These are phyloP conservation scores for Metschnikowia proteae DNA, from an alignment of 805 yeast genomes.

Conservation along the genomic window DNA sequence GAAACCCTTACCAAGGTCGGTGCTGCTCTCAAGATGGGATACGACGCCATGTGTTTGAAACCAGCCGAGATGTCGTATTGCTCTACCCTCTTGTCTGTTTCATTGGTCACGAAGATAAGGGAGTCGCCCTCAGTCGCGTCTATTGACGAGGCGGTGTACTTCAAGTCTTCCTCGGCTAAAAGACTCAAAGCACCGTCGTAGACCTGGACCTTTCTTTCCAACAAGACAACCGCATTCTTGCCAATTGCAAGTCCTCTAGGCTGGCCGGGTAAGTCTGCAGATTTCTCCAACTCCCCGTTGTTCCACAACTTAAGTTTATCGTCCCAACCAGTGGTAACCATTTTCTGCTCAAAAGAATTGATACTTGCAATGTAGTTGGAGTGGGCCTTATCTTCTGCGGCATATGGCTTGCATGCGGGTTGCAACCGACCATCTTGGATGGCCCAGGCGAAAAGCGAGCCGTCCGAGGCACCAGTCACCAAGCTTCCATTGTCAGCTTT, in stretches of 20 bases:
- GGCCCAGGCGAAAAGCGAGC: constrained; percentile 63
- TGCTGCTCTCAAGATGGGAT: constrained; percentile 50
- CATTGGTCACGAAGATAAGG: constrained; percentile 30
- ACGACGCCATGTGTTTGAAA: constrained; percentile 25
- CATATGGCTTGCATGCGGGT: constrained; percentile 33
- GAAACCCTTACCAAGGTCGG: constrained; percentile 67
- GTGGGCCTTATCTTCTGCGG: constrained; percentile 44
- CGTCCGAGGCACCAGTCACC: constrained; percentile 79
- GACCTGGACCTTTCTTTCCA: constrained; percentile 28
- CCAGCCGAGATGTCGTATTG: constrained; percentile 37
- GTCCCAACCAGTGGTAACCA: constrained; percentile 82
- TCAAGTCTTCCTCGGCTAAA: constrained; percentile 18
- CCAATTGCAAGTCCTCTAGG: constrained; percentile 33
- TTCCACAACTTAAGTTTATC: constrained; percentile 55
- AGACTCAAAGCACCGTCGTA: constrained; percentile 15
- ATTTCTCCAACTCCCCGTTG: constrained; percentile 11
- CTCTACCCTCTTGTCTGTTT: constrained; percentile 28
- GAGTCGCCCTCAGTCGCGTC: constrained; percentile 21
- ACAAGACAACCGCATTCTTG: constrained; percentile 26
- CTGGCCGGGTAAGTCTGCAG: constrained; percentile 25
- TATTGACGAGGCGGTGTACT: constrained; percentile 24
- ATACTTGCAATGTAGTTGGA: constrained; percentile 63
- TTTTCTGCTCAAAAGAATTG: constrained; percentile 23
- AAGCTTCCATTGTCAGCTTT: constrained; percentile 26
- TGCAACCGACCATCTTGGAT: constrained; percentile 16